These are phyloP conservation scores for Nicotiana otophora DNA, from an alignment of 257 asterid species.

Conservation along the genomic window DNA sequence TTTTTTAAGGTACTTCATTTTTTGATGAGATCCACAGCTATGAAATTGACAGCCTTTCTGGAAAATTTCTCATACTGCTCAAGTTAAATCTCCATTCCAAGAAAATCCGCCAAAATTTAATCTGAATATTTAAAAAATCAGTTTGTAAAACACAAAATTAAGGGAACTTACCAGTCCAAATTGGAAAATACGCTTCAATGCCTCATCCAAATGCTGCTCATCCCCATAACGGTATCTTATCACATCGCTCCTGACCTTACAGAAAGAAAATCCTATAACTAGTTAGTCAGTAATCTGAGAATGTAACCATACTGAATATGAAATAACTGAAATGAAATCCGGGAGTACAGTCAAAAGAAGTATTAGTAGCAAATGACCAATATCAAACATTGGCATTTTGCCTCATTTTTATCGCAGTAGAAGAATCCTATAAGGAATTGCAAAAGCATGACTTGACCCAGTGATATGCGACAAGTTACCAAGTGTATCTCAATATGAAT, in stretches of 20 bases:
- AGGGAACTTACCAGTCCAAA: constrained; percentile 66
- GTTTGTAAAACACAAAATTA: neutral
- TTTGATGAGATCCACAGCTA: neutral
- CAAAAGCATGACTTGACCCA: neutral
- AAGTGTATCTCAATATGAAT: neutral
- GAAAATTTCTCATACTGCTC: neutral
- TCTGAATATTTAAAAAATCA: neutral
- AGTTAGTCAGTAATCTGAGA: neutral
- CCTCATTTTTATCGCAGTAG: neutral
- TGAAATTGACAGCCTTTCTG: neutral
- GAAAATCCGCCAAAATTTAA: neutral
- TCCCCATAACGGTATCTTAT: constrained; percentile 95
- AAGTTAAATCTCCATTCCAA: neutral
- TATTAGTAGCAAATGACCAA: neutral
- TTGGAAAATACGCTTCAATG: constrained; percentile 89
- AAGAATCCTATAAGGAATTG: neutral
- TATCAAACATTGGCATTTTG: neutral
- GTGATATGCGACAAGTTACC: neutral
- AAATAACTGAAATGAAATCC: neutral
- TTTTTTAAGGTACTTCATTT: neutral
- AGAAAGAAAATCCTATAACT: constrained; percentile 11
- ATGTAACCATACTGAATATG: neutral
- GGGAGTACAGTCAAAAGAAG: neutral
- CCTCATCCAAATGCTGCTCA: constrained; percentile 96
- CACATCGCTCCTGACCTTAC: constrained; percentile 93